A percentile compares a stretch with the other conserved stretches of the same genome.
Conservation (phyloP, 192 early-diverging fungal species). For the Backusella westeae region DNA sequence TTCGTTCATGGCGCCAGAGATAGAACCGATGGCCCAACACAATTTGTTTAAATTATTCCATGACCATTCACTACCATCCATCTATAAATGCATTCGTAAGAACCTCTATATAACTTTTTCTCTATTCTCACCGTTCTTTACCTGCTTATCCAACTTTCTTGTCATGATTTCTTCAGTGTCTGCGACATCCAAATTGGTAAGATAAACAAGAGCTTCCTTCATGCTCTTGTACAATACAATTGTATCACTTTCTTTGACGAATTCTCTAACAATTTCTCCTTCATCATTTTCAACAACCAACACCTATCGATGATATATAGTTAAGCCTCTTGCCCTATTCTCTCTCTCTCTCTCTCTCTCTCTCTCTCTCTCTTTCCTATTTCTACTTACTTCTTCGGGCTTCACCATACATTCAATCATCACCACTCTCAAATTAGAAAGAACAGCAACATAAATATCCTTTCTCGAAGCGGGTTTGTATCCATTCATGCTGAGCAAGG, state of each 20-base stretch:
- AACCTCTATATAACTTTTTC: no score
- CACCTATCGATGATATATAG: constrained; percentile 46
- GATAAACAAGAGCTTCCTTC: constrained; percentile 94
- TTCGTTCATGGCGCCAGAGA: constrained; percentile 95
- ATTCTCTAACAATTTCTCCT: constrained; percentile 98
- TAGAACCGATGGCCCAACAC: constrained; percentile 99
- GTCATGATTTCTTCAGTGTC: constrained; percentile 98
- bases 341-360: no score
- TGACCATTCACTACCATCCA: constrained; percentile 96
- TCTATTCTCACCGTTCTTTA: constrained; percentile 17
- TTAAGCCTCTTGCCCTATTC: neutral
- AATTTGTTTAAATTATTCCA: constrained; percentile 98
- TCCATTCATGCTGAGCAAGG: constrained; percentile 45
- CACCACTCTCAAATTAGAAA: constrained; percentile 84
- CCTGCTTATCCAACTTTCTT: constrained; percentile 87
- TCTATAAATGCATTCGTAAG: constrained; percentile 40
- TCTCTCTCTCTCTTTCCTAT: no score
- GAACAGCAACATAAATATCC: constrained; percentile 79
- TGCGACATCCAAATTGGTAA: constrained; percentile 93
- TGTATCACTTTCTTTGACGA: constrained; percentile 96
- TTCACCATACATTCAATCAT: constrained; percentile 99
- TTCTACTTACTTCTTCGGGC: constrained; percentile 82
- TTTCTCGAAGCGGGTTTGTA: constrained; percentile 60
- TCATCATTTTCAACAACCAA: constrained; percentile 99
- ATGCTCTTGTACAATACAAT: constrained; percentile 98